Conservation (phyloP, 257 asterid genomes). For the Perilla frutescens region DNA sequence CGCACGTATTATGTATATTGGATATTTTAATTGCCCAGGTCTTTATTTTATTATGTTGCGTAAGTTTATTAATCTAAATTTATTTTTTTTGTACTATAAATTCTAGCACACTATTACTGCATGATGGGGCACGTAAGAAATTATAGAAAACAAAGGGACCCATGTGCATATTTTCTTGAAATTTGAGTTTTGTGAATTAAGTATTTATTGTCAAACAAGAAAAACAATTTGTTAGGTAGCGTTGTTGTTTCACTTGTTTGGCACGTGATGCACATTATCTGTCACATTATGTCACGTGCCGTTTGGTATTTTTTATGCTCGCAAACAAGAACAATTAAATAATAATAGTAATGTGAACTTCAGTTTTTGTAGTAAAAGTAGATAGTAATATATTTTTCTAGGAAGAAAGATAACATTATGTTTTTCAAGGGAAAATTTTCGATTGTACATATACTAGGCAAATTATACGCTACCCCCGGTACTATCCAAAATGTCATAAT, state of each 20-base stretch:
- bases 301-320: slow-evolving; percentile 26
- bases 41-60: neutral
- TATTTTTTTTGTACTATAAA: slow-evolving; percentile 2
- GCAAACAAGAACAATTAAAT: neutral
- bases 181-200: slow-evolving; percentile 27
- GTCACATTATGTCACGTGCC: slow-evolving; percentile 27
- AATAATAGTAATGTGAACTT: slow-evolving; percentile 3
- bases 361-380: no score
- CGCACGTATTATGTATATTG: neutral
- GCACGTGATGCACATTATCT: slow-evolving; percentile 33
- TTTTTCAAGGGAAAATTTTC: no score
- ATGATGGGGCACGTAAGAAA: slow-evolving; percentile 26
- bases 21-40: neutral
- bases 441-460: no score
- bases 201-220: slow-evolving; percentile 38
- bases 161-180: slow-evolving; percentile 38
- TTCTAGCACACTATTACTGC: slow-evolving; percentile 5
- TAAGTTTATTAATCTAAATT: neutral
- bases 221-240: slow-evolving; percentile 6
- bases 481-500: no score
- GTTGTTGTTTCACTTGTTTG: slow-evolving; percentile 32
- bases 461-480: no score
- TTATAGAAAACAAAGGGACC: neutral
- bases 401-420: no score
- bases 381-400: no score